phyloP scores from a whole-genome alignment of 345 rosid species.

The Ricinus communis region DNA sequence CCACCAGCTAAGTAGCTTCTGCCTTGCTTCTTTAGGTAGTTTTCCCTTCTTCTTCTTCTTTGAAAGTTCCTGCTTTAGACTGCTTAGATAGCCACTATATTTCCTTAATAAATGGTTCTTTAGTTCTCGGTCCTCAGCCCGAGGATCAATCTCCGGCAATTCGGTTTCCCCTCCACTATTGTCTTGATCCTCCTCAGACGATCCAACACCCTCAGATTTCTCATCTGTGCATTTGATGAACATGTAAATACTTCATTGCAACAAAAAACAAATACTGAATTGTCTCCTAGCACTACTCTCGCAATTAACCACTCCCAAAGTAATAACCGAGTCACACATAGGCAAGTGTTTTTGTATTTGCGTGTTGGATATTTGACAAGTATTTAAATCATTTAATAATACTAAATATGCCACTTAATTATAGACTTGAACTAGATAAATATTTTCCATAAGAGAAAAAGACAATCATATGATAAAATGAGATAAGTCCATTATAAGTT shows the following conservation, averaged over 20 bases:
- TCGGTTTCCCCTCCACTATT: constrained; percentile 84
- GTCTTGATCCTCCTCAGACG: constrained; percentile 83
- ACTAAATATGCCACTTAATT: too few species aligned
- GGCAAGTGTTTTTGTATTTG: too few species aligned
- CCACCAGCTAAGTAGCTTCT: constrained; percentile 98
- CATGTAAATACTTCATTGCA: background rate
- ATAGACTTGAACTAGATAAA: too few species aligned
- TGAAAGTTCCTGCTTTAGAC: constrained; percentile 94
- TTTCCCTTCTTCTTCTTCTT: constrained; percentile 99
- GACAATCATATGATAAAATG: too few species aligned
- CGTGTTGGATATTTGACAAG: too few species aligned
- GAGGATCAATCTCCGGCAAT: constrained; percentile 79
- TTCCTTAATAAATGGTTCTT: constrained; percentile 89
- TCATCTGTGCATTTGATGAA: constrained; percentile 52
- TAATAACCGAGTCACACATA: too few species aligned
- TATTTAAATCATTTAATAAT: too few species aligned
- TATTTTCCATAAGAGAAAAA: too few species aligned
- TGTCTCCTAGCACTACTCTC: too few species aligned
- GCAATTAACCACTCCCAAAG: too few species aligned
- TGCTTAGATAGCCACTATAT: constrained; percentile 92
- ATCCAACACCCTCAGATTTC: constrained; percentile 72
- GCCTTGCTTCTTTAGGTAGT: constrained; percentile 97
- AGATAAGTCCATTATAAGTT: too few species aligned
- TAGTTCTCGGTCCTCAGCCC: constrained; percentile 91
- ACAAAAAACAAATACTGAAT: too few species aligned